Evolutionary conservation across 768 basidiomycete genomes (phyloP), one percentile per base, ranked within the genome.

Genomic region (Termitomyces sp.): DNA sequence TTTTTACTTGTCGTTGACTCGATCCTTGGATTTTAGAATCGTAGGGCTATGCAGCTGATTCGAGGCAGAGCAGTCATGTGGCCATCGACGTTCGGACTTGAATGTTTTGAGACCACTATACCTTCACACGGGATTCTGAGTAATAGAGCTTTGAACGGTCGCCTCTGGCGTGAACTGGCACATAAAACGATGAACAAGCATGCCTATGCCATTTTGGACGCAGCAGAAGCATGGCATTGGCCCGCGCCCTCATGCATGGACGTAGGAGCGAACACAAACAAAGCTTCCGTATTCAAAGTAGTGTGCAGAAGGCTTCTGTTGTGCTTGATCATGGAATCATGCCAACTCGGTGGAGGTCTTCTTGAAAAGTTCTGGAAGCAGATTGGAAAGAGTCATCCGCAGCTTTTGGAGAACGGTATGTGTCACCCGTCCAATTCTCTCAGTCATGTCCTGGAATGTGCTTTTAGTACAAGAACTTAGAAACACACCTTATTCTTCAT

Each of bases 371-470:
- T 65, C 49, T 63, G 62, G 62, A n/a, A 32, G 29, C 24, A 52
- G 53, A 41, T 67, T 46, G 61, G 31, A 27, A 57, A 26, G 46
- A 65, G 62, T 46, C 65, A 66, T 56, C 62, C 65, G 16, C 60
- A 59, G 46, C 53, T 66, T 39, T n/a, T 26, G n/a, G 63, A 59
- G 27, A 66, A 66, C 27, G 53, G 63, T 68, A 44, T 18, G 65
- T 56, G 20, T 41, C 27, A 29, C 5, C 14, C 34, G 3, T 41
- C 39, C n/a, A 22, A 22, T 20, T 26, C 9, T 41, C 7, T 53
- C 1, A 16, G 20, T 27, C n/a, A 39, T 50, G 26, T 50, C 36
- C 10, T 12, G 20, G n/a, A 13, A 27, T 51, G 29, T 41, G 39
- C 18, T 31, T 34, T 32, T 36, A 62, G 64, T 63, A 24, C 42